phyloP scores from a whole-genome alignment of 768 basidiomycete species.

The Auricularia auricula-judae region DNA sequence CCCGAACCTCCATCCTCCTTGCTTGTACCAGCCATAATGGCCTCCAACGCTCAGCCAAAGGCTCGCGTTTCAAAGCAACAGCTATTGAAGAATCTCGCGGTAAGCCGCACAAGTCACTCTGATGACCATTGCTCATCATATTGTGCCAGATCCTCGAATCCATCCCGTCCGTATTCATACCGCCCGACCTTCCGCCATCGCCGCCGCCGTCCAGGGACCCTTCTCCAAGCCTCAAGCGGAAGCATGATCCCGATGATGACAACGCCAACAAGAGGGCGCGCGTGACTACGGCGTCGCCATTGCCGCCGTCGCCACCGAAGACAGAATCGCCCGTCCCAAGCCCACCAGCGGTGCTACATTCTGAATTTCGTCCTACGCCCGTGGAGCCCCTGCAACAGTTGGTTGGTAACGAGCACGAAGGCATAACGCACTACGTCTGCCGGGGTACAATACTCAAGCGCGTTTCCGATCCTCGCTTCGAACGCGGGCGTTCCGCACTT shows the following conservation, averaged over 20 bases:
- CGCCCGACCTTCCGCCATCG: neutral
- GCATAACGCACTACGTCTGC: neutral
- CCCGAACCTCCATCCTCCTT: no score
- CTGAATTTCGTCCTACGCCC: neutral
- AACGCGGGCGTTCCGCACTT: neutral
- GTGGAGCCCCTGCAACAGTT: neutral
- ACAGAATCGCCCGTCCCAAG: neutral
- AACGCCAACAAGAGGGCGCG: neutral
- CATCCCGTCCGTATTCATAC: neutral
- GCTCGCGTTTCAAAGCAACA: no score
- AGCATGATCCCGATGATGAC: neutral
- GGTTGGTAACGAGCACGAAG: neutral
- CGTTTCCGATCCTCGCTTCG: neutral
- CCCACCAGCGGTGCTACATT: neutral
- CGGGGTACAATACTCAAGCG: neutral
- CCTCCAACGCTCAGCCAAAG: no score
- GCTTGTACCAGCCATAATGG: no score
- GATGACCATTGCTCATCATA: no score
- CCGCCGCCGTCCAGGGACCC: neutral
- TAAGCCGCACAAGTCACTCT: no score
- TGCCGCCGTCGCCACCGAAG: neutral
- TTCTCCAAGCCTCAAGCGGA: neutral
- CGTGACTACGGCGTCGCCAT: neutral
- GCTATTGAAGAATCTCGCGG: no score
- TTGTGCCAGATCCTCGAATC: neutral